Evolutionary conservation across 2,329 filamentous ascomycete genomes (phyloP), one percentile per base, ranked within the genome.

Genomic region (Scolecobasidium constrictum): DNA sequence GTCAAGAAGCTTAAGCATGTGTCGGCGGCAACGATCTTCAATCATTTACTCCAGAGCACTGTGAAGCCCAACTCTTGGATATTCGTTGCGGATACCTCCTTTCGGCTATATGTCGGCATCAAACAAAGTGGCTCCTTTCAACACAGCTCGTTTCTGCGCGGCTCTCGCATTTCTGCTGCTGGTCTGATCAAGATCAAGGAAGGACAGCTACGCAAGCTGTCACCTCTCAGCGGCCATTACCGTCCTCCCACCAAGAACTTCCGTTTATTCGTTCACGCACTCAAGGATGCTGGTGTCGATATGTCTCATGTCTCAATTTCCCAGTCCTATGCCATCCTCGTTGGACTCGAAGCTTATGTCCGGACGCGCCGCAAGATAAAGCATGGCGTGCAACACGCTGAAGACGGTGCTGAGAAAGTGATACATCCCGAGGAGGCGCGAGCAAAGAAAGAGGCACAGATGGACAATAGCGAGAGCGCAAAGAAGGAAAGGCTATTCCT

Each of bases 51-150:
- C 13, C 77, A 84, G 47, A 82, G 85, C 49, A 80, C 83, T 0
- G 83, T 87, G 31, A 83, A 80, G 59, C 86, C 86, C 48, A 88
- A 90, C 54, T 92, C 84, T 4, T 94, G 88, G 88, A 93, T 94
- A 49, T 95, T 94, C 53, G 87, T 88, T 5, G 82, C 83, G 18
- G 87, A 94, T 61, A 90, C 85, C 1, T 81, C 76, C 1, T 92
- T 88, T 58, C 77, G 84, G 1, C 68, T 94, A 0, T 94, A 94
- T 58, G 78, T 94, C 23, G 87, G 87, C 38, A 92, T 94, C 66
- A 94, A 95, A 56, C 78, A 84, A 58, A 82, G 79, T 3, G 88
- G 88, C 9, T 78, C 83, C 4, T 95, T 95, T 54, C 88, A 94
- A 54, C 88, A 94, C 61, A 88, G 82, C 11, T 92, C 85, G 0